A percentile compares a stretch with the other conserved stretches of the same genome.
Conservation (phyloP, 495 filamentous ascomycete species). For the Penicillium flavigenum region DNA sequence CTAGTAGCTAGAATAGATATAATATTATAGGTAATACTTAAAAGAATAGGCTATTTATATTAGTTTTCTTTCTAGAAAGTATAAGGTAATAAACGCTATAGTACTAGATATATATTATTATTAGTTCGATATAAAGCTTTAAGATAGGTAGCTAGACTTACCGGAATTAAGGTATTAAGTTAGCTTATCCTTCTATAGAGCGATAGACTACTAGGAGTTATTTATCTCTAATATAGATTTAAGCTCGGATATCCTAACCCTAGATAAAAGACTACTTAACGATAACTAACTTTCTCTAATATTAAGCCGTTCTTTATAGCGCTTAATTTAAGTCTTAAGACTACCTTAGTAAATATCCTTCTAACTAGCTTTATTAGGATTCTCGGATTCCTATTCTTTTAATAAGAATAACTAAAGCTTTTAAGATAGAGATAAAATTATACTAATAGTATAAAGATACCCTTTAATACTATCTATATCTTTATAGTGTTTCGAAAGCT, state of each 20-base stretch:
- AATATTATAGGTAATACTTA: too few relatives aligned
- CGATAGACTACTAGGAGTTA: neutral
- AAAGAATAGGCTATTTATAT: neutral
- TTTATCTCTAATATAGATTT: neutral
- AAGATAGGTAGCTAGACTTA: too few relatives aligned
- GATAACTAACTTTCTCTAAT: neutral
- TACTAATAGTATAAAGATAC: too few relatives aligned
- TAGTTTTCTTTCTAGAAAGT: neutral
- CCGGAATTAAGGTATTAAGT: too few relatives aligned
- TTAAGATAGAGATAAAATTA: slow-evolving; percentile 1
- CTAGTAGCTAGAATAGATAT: neutral
- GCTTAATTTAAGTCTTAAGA: too few relatives aligned
- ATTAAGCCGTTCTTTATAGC: too few relatives aligned
- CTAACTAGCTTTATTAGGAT: neutral
- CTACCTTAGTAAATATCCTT: neutral
- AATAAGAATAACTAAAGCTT: slow-evolving; percentile 6
- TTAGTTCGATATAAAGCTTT: neutral
- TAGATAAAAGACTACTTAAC: slow-evolving; percentile 1
- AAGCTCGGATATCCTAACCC: neutral
- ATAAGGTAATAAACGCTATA: neutral
- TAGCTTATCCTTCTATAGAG: too few relatives aligned
- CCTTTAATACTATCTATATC: too few relatives aligned
- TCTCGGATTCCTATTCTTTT: neutral
- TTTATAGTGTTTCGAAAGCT: too few relatives aligned
- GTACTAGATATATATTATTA: neutral